Evolutionary conservation across 2,329 filamentous ascomycete genomes (phyloP), one percentile per base, ranked within the genome.

Genomic region (Neophaeococcomyces mojaviensis): DNA sequence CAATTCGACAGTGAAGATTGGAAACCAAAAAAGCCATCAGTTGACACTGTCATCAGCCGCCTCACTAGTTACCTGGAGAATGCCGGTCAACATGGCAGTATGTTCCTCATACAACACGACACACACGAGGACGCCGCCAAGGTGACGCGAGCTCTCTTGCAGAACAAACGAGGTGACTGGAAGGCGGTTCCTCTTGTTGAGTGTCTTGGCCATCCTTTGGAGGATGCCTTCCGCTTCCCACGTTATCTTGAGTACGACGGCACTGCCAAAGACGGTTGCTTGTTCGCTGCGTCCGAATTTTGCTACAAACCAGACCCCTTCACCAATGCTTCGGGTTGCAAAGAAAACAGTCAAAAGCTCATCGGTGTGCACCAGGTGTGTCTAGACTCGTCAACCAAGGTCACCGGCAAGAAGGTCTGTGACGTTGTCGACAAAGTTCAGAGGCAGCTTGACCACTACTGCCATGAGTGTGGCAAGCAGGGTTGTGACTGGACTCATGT

Each of bases 1-100:
- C 65, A 72, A 45, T 61, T 72, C 18, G 71, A 74, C 55, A 73
- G 70, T 3, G 59, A 64, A 18, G 71, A 74, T 53, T 73, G 66
- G 52, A 62, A 62, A 39, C 63, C 68, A 31, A 64, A 66, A 39
- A 58, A 57, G 19, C 65, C 65, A 1, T 50, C 35, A 13, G 67
- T 68, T 28, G 64, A 68, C 26, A 47, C 47, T 7, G 68, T 65
- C 7, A 68, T 68, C 42, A 64, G 67, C 22, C 61, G 63, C 2
- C 68, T 69, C 33, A 62, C 68, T 41, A 53, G 57, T 12, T 59
- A 60, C 5, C 40, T 69, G 34, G 44, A 52, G 31, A 48, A 51
- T 3, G 54, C 53, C 16, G 59, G 56, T 31, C 44, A 56, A 10
- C 53, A 50, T 4, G 59, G 59, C 13, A 60, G 57, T 13, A 64